These are phyloP conservation scores for Tricholoma saponaceum DNA, from an alignment of 768 basidiomycete species.

Conservation along the genomic window DNA sequence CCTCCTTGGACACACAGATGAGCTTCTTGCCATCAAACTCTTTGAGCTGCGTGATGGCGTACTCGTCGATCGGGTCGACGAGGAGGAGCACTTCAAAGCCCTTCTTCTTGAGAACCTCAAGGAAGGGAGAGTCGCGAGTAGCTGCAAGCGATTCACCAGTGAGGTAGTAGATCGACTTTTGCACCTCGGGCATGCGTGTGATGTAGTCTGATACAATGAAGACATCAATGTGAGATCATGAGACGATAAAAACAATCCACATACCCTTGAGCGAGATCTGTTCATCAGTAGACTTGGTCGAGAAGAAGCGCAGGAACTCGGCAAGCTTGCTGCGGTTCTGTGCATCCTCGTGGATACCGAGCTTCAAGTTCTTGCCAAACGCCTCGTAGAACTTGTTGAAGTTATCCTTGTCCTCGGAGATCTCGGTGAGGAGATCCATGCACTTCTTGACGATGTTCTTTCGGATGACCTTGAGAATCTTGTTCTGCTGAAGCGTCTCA, in stretches of 20 bases:
- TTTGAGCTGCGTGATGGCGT: constrained; percentile 97
- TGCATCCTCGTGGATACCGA: constrained; percentile 98
- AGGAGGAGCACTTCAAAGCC: constrained; percentile 97
- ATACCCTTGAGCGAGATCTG: constrained; percentile 88
- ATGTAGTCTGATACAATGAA: constrained; percentile 78
- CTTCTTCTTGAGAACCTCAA: constrained; percentile 99
- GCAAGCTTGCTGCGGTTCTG: constrained; percentile 99
- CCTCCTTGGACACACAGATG: constrained; percentile 97
- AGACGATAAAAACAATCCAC: neutral
- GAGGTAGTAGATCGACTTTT: constrained; percentile 99
- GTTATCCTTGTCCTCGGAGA: constrained; percentile 99
- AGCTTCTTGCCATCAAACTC: constrained; percentile 99
- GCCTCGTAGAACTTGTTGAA: constrained; percentile 96
- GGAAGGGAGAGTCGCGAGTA: constrained; percentile 94
- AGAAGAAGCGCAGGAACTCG: constrained; percentile 98
- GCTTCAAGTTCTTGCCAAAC: constrained; percentile 99
- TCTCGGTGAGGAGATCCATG: constrained; percentile 91
- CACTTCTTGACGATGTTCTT: constrained; percentile 99
- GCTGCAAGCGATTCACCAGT: constrained; percentile 95
- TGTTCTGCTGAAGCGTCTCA: constrained; percentile 99
- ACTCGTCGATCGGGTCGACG: constrained; percentile 98
- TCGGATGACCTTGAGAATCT: constrained; percentile 99
- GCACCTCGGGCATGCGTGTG: constrained; percentile 98
- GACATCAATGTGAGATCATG: neutral
- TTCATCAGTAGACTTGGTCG: constrained; percentile 92